These are phyloP conservation scores for Cordyceps farinosa DNA, from an alignment of 2,329 filamentous ascomycete species.

Conservation along the genomic window DNA sequence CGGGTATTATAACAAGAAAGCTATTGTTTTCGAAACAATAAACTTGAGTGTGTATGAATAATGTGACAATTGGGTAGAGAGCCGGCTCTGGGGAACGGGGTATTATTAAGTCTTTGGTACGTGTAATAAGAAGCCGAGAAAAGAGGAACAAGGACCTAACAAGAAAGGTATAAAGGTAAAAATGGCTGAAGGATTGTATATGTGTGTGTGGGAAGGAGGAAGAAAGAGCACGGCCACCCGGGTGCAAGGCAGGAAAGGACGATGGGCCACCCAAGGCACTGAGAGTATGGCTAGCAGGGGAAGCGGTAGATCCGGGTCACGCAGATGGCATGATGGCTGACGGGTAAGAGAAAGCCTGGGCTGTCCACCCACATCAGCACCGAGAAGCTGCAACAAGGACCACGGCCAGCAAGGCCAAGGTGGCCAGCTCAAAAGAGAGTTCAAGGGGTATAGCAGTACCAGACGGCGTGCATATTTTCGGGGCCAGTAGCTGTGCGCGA, in stretches of 20 bases:
- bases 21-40: constrained; percentile 11
- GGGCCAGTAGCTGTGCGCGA: neutral
- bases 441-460: constrained; percentile 13
- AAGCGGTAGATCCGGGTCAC: constrained; percentile 8
- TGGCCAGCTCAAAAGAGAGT: constrained; percentile 17
- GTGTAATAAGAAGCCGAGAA: neutral
- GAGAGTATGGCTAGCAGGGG: constrained; percentile 1
- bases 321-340: constrained; percentile 10
- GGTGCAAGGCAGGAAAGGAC: neutral
- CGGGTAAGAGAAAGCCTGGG: neutral
- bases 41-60: neutral
- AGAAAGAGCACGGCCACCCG: neutral
- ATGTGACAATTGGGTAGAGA: constrained; percentile 3
- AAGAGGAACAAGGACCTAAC: neutral
- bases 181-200: constrained; percentile 11
- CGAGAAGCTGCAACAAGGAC: neutral
- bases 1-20: neutral
- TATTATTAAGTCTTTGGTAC: constrained; percentile 4
- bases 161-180: neutral
- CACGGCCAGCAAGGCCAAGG: neutral
- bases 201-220: constrained; percentile 8
- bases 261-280: constrained; percentile 4
- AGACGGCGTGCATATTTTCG: constrained; percentile 11
- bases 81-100: constrained; percentile 12
- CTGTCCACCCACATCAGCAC: neutral